Conservation (phyloP, 2,329 filamentous ascomycete genomes). For the Macrophomina tecta region DNA sequence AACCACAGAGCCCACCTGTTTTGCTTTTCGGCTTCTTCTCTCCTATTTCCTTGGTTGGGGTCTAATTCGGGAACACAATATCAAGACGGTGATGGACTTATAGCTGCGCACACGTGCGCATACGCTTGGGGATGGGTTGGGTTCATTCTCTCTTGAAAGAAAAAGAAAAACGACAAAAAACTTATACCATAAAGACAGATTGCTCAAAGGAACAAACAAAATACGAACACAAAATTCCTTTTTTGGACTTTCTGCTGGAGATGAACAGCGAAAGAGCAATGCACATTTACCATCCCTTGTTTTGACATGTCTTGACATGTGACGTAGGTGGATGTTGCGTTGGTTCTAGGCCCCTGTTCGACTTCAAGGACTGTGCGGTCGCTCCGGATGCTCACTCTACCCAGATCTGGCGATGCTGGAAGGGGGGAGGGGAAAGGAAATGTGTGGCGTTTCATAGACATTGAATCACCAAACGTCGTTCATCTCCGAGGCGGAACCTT, state of each 20-base stretch:
- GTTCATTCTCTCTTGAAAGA: slow-evolving; percentile 13
- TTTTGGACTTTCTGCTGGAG: background rate
- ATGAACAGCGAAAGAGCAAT: slow-evolving; percentile 1
- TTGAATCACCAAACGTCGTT: background rate
- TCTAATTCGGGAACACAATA: slow-evolving; percentile 5
- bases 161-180: slow-evolving; percentile 12
- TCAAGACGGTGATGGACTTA: slow-evolving; percentile 14
- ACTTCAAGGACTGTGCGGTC: background rate
- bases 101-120: slow-evolving; percentile 1
- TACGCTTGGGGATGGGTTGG: slow-evolving; percentile 9
- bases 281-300: background rate
- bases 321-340: background rate
- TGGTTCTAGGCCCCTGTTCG: background rate
- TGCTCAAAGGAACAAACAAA: slow-evolving; percentile 10
- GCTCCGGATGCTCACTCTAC: background rate
- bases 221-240: slow-evolving; percentile 3
- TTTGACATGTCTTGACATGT: background rate
- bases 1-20: slow-evolving; percentile 21
- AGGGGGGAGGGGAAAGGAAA: background rate
- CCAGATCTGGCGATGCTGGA: background rate
- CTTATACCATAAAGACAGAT: slow-evolving; percentile 13
- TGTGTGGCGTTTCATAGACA: background rate
- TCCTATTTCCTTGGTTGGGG: slow-evolving; percentile 18
- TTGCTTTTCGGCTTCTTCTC: slow-evolving; percentile 23
- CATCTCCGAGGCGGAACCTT: background rate